A percentile compares a stretch with the other conserved stretches of the same genome.
Conservation (phyloP, 805 yeast species). For the Pichia californica region DNA sequence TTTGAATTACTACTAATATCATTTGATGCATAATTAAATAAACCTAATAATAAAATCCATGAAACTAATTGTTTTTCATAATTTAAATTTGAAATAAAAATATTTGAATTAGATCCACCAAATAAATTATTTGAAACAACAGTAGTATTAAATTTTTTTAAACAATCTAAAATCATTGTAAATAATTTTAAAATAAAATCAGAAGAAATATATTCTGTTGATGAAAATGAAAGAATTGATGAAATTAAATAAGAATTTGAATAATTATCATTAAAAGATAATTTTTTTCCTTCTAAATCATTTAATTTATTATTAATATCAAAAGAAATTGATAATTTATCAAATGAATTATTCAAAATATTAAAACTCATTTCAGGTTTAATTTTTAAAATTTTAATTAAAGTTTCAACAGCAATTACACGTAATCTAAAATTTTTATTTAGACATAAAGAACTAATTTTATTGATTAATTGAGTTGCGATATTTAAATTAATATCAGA, state of each 20-base stretch:
- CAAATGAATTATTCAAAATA: slow-evolving; percentile 32
- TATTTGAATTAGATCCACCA: slow-evolving; percentile 26
- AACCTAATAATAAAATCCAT: slow-evolving; percentile 60
- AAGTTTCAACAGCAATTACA: slow-evolving; percentile 33
- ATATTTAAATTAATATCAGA: slow-evolving; percentile 16
- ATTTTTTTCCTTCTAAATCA: slow-evolving; percentile 16
- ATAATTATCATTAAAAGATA: slow-evolving; percentile 25
- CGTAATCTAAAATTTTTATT: slow-evolving; percentile 36
- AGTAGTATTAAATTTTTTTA: slow-evolving; percentile 32
- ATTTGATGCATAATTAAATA: slow-evolving; percentile 43
- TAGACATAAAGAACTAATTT: slow-evolving; percentile 32
- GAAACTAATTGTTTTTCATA: slow-evolving; percentile 39
- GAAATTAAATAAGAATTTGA: slow-evolving; percentile 29
- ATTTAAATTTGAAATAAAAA: slow-evolving; percentile 23
- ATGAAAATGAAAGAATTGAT: slow-evolving; percentile 24
- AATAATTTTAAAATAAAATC: slow-evolving; percentile 28
- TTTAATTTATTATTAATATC: slow-evolving; percentile 20
- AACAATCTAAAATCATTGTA: slow-evolving; percentile 22
- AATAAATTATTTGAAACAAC: slow-evolving; percentile 29
- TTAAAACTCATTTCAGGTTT: slow-evolving; percentile 27
- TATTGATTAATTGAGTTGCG: slow-evolving; percentile 28
- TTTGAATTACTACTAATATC: slow-evolving; percentile 31
- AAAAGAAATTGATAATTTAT: slow-evolving; percentile 29
- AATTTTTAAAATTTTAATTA: slow-evolving; percentile 28
- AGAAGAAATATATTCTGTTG: slow-evolving; percentile 26